phyloP scores from a whole-genome alignment of 2,329 filamentous ascomycete genomes.

The Ophiobolus disseminans region DNA sequence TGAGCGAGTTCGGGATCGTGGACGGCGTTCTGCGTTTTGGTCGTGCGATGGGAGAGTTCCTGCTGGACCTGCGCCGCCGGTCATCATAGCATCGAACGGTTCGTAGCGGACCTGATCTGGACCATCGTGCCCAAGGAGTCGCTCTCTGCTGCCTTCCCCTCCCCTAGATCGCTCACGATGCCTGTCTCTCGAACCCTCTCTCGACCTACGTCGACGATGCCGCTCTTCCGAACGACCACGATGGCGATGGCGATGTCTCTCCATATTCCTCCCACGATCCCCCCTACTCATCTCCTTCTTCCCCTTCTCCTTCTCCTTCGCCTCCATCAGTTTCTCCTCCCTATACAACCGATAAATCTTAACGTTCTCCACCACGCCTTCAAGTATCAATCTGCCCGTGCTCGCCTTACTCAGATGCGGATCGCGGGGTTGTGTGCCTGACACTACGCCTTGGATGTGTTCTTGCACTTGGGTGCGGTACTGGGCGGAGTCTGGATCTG shows the following conservation, averaged over 20 bases:
- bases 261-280: neutral
- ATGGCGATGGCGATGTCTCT: conserved; percentile 1
- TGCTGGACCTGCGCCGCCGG: conserved; percentile 5
- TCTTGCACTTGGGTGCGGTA: conserved; percentile 23
- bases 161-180: neutral
- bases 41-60: neutral
- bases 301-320: conserved; percentile 4
- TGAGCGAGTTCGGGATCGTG: neutral
- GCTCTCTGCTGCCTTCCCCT: neutral
- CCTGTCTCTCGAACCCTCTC: neutral
- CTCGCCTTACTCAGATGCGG: conserved; percentile 12
- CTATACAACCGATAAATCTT: conserved; percentile 23
- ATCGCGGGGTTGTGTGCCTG: conserved; percentile 11
- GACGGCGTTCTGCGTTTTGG: neutral
- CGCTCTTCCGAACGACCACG: neutral
- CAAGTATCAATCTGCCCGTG: conserved; percentile 22
- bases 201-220: neutral
- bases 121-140: neutral
- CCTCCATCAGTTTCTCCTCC: conserved; percentile 16
- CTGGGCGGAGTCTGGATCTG: conserved; percentile 8
- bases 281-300: neutral
- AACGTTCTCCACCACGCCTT: conserved; percentile 28
- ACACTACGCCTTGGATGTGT: conserved; percentile 20
- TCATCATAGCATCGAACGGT: conserved; percentile 6
- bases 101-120: conserved; percentile 1